Evolutionary conservation across 148 eudicot species (phyloP), one percentile per base, ranked within the genome.

Genomic region (Vaccinium myrtillus): DNA sequence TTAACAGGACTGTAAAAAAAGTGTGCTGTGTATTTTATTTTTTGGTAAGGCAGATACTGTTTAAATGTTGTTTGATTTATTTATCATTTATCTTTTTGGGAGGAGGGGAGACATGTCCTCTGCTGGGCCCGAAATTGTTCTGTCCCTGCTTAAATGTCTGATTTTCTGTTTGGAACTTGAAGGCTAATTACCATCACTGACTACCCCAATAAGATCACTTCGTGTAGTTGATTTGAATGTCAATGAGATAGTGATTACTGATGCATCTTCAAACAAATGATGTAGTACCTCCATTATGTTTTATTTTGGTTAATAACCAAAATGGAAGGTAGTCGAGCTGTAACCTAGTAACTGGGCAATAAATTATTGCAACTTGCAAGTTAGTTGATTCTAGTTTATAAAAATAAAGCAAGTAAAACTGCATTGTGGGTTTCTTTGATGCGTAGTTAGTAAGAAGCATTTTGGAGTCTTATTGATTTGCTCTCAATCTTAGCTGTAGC

Each of bases 401-500:
- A 36, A 56, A 51, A 27, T 73, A 71, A 53, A 77, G 75, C 48
- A 7, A 21, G 12, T 48, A 25, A 13, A 79, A 32, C 25, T 70
- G 23, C 39, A 27, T 32, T 61, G 27, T 3, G 11, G n/a, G 39
- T 19, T 51, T 75, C 15, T 77, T 4, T 19, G 39, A 67, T 77
- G 75, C 84, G 6, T 48, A 43, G 50, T 83, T 14, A 43, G 14
- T 48, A 27, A 70, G 71, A 30, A n/a, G 74, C 46, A 11, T 83
- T 77, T 39, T 81, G 11, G 63, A 80, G 25, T 46, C 56, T 84
- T 21, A 65, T 82, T 83, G 48, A 51, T 84, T 83, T 12, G 19
- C 46, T 54, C 71, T 51, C 16, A 81, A 48, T 65, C 30, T 84
- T 83, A 89, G 91, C 86, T 80, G 94, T 85, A 48, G 87, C 93